Percentiles rank a stretch among this genome's conserved stretches.
phyloP scores from a whole-genome alignment of 106 monocot genomes.

The Phalaenopsis aphrodite region DNA sequence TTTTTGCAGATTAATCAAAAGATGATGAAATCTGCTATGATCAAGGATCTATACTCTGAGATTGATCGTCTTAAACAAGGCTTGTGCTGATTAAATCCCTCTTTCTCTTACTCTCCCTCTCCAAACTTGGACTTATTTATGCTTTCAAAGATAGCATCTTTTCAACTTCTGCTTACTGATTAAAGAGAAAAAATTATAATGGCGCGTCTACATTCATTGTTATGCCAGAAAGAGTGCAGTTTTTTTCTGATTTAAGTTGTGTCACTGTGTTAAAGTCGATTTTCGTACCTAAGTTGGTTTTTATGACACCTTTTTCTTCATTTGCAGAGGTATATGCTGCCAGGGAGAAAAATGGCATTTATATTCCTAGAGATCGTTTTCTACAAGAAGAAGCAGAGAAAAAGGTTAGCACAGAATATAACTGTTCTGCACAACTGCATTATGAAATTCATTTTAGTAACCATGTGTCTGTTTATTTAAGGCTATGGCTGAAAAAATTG shows the following conservation, averaged over 20 bases:
- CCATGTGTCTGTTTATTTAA: constrained; percentile 13
- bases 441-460: neutral
- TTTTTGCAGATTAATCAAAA: constrained; percentile 82
- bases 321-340: constrained; percentile 91
- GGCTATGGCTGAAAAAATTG: constrained; percentile 93
- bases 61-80: constrained; percentile 99
- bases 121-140: neutral
- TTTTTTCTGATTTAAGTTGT: neutral
- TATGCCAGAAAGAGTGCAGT: neutral
- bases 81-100: constrained; percentile 1
- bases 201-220: neutral
- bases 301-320: neutral
- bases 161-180: neutral
- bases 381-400: constrained; percentile 90
- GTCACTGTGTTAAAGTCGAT: neutral
- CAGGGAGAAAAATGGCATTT: constrained; percentile 97
- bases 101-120: neutral
- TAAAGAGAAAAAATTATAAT: neutral
- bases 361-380: constrained; percentile 87
- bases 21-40: constrained; percentile 98
- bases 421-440: neutral
- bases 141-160: neutral
- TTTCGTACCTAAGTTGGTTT: neutral
- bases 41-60: constrained; percentile 90
- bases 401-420: constrained; percentile 41